Percentiles rank a stretch among this genome's conserved stretches.
phyloP scores from a whole-genome alignment of 345 rosid species.

The Brassica juncea region DNA sequence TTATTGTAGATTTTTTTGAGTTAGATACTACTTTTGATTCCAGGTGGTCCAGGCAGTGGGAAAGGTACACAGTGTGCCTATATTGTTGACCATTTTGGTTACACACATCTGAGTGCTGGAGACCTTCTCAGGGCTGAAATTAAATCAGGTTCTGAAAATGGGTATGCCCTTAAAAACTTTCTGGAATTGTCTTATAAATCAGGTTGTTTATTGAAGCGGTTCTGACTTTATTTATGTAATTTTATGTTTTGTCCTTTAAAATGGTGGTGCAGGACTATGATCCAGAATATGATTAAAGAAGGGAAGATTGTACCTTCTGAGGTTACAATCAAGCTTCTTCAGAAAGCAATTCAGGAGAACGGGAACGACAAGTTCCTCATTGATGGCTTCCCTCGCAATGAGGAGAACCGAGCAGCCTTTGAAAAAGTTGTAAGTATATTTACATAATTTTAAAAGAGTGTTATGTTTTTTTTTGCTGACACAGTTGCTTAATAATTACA shows the following conservation, averaged over 20 bases:
- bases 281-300: constrained; percentile 60
- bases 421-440: constrained; percentile 62
- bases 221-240: not conserved
- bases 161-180: constrained; percentile 45
- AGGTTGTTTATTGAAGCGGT: too few species aligned
- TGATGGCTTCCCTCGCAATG: constrained; percentile 92
- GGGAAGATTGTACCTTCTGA: constrained; percentile 76
- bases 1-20: not conserved
- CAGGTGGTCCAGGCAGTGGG: constrained; percentile 98
- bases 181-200: not conserved
- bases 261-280: constrained; percentile 50
- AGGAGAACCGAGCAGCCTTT: constrained; percentile 84
- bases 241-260: not conserved
- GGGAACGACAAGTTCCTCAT: constrained; percentile 71
- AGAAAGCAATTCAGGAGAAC: constrained; percentile 61
- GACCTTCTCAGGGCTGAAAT: constrained; percentile 84
- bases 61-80: constrained; percentile 88
- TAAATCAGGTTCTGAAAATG: constrained; percentile 83
- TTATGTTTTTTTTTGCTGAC: not conserved
- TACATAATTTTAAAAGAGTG: too few species aligned
- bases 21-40: constrained; percentile 11
- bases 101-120: constrained; percentile 88
- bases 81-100: constrained; percentile 63
- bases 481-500: not conserved
- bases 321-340: constrained; percentile 83